Base-by-base conservation (phyloP, 176 grass and related monocot genomes). In the Carex parvula region DNA sequence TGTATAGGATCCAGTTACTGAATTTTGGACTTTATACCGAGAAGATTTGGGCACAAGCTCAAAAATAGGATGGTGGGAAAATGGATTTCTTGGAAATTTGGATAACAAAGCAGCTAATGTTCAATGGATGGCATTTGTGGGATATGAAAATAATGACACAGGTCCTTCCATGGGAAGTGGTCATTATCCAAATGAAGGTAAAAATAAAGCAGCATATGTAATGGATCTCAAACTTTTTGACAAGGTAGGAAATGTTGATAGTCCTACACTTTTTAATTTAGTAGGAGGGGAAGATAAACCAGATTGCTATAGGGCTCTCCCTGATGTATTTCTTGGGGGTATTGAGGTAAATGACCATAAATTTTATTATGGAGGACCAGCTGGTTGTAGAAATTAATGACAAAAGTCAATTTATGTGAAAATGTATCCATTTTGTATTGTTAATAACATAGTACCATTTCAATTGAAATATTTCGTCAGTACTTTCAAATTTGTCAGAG, bases 101-200 rank as follows among this genome's bases (percentile, higher is more conserved):
- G 2, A 24, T 41, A 46, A 65, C 3, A 55, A 82, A 13, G 79
- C 79, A n/a, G 46, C 16, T 37, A 11, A 1, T 18, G 39, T 82
- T 12, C 24, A 62, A 46, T 82, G 79, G 79, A 6, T 5, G 1
- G 29, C 57, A 15, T 44, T 7, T 21, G 79, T 65, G 2, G 10
- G 1, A 6, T 60, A 29, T 64, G 0, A 3, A 6, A 16, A 20
- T 4, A 21, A 5, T 54, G 14, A 46, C 17, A 17, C 29, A 1
- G 56, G 53, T 82, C 79, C 79, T 64, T 2, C 79, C 0, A 82
- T 82, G 79, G 81, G 79, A 54, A 82, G 79, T 1, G 79, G 79
- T 10, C 54, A 82, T 65, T 60, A 20, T 65, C 15, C 79, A 8
- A 17, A 8, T 2, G 44, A 70, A 54, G 81, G 64, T 6, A 33